Evolutionary conservation across 148 eudicot species (phyloP).

Genomic region (Rhododendron molle): DNA sequence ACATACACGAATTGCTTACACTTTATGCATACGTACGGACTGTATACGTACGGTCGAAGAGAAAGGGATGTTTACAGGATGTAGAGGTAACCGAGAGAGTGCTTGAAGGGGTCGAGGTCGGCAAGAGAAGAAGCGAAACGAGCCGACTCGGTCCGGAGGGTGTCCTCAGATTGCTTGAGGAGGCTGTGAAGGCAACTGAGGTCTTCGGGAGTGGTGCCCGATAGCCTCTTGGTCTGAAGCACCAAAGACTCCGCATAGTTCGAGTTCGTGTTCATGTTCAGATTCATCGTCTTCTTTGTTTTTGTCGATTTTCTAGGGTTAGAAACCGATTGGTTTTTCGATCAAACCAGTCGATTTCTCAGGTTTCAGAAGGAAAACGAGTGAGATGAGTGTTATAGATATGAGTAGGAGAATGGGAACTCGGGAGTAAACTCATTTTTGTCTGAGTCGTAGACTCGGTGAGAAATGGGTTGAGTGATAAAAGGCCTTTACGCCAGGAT

Average conservation of each 20-base stretch:
- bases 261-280: slow-evolving; percentile 20
- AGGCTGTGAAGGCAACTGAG: slow-evolving; percentile 41
- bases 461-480: background rate
- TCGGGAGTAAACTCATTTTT: no score
- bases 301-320: background rate
- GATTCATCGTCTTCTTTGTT: slow-evolving; percentile 12
- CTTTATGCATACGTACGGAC: background rate
- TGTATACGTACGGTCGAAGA: background rate
- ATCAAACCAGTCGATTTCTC: background rate
- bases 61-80: slow-evolving; percentile 39
- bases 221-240: slow-evolving; percentile 68
- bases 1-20: background rate
- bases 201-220: slow-evolving; percentile 39
- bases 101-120: slow-evolving; percentile 59
- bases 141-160: slow-evolving; percentile 43
- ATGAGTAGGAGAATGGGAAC: no score
- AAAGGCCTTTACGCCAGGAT: background rate
- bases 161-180: slow-evolving; percentile 61
- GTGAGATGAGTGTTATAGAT: no score
- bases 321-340: background rate
- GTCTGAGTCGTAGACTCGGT: background rate
- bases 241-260: slow-evolving; percentile 55
- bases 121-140: slow-evolving; percentile 37
- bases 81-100: slow-evolving; percentile 85
- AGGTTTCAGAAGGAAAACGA: background rate